Evolutionary conservation across 768 basidiomycete genomes (phyloP), one percentile per base, ranked within the genome.

Genomic region (Baorangia bicolor): DNA sequence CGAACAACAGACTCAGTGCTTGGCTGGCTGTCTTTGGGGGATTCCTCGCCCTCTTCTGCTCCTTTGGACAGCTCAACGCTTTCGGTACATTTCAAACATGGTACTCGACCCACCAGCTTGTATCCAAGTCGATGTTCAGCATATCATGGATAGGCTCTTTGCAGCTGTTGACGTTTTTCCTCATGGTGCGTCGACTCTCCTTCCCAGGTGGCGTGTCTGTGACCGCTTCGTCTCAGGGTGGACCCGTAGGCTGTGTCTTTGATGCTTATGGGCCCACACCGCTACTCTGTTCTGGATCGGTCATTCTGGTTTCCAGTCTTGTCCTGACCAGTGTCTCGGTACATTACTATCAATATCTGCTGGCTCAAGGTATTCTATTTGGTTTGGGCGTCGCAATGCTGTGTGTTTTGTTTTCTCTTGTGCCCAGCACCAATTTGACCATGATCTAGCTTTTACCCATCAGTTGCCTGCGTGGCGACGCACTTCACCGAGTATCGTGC

Each of bases 61-160:
- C 85, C 2, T 88, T 90, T 65, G 88, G 88, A 10, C 85, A 83
- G 60, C 81, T 88, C 75, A 85, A 77, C 49, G 80, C 87, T 42
- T 90, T 88, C 58, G 88, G 88, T 16, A 86, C 85, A 39, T 90
- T 83, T 66, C 85, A 88, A 66, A 70, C 82, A 13, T 88, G 83
- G 81, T 89, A 90, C 60, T 74, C 78, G 11, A 69, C 68, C 14
- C 82, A 90, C 66, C 83, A 88, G 66, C 75, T 90, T 18, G 65
- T 67, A 18, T 66, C 76, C 59, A 58, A 78, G 34, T 69, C 81
- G 14, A 72, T 82, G 14, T 83, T 82, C 35, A 79, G 76, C 23
- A 85, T 88, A 57, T 83, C 86, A 3, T 87, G 86, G 83, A 87
- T 89, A 59, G 87, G 86, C 6, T 84, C 84, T 2, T 58, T 88